Percentiles rank a stretch among this genome's conserved stretches.
phyloP scores from a whole-genome alignment of 257 asterid species.

The Paraleonurus japonicus region DNA sequence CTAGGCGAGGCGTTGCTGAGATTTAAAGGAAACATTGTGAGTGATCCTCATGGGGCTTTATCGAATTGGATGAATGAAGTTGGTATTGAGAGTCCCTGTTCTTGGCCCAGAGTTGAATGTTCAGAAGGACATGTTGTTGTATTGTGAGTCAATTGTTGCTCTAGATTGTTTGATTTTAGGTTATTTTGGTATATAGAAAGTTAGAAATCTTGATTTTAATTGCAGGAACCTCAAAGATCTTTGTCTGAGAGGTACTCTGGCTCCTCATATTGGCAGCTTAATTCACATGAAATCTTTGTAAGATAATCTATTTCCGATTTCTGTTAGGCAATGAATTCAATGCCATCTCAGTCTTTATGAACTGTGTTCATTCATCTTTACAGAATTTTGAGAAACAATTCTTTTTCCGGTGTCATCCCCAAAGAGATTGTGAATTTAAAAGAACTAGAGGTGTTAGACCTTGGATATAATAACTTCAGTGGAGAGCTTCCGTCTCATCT shows the following conservation, averaged over 20 bases:
- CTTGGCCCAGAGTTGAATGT: constrained; percentile 83
- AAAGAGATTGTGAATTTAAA: constrained; percentile 53
- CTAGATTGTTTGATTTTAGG: background rate
- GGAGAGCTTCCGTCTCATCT: constrained; percentile 62
- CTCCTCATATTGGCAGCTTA: constrained; percentile 65
- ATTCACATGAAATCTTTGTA: constrained; percentile 72
- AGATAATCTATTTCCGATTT: constrained; percentile 19
- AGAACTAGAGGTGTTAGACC: constrained; percentile 69
- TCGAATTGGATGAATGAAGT: constrained; percentile 71
- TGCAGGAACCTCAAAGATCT: constrained; percentile 81
- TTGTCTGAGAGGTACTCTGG: constrained; percentile 67
- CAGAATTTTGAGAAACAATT: constrained; percentile 83
- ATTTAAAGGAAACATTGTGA: constrained; percentile 48
- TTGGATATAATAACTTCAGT: constrained; percentile 78
- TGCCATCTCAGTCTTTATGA: background rate
- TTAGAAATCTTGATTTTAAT: background rate
- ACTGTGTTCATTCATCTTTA: background rate
- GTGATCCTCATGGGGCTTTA: constrained; percentile 76
- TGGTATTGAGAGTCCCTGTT: constrained; percentile 70
- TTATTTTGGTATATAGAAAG: background rate
- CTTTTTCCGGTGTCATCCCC: constrained; percentile 76
- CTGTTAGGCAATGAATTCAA: background rate
- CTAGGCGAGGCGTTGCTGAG: constrained; percentile 72
- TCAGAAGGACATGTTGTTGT: constrained; percentile 58
- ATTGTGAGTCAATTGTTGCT: constrained; percentile 49